Percentiles rank a stretch among this genome's conserved stretches.
Evolutionary conservation across 108 stramenopile genomes (phyloP).

Genomic region (Nannochloropsis gaditana): DNA sequence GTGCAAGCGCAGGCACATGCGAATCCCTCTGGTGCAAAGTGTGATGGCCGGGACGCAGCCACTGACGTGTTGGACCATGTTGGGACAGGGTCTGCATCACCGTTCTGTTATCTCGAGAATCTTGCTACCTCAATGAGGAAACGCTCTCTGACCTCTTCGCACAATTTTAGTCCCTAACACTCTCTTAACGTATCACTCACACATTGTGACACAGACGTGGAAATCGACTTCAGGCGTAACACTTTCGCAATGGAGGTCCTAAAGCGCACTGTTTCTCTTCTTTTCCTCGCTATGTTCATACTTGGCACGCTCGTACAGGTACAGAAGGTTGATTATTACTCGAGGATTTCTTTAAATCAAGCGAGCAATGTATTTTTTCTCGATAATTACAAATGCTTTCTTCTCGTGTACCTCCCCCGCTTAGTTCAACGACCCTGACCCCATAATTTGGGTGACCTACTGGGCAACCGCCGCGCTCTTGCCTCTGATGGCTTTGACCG

Average conservation of each 20-base stretch:
- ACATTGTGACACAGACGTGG: no score
- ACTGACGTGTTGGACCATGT: no score
- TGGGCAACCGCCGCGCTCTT: background rate
- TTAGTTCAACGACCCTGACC: background rate
- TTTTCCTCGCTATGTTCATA: conserved; percentile 8
- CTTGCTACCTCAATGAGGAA: no score
- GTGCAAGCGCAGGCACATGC: no score
- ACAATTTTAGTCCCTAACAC: no score
- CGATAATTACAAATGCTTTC: background rate
- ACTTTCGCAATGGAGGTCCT: background rate
- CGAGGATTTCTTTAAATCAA: background rate
- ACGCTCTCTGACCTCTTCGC: no score
- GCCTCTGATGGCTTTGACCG: background rate
- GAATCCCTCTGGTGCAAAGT: no score
- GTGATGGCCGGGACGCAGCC: no score
- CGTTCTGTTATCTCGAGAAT: no score
- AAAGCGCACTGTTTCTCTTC: background rate
- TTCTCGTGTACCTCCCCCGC: background rate
- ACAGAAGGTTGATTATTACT: background rate
- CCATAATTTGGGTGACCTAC: conserved; percentile 3
- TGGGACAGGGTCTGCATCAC: no score
- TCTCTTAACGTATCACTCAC: no score
- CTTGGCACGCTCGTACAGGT: background rate
- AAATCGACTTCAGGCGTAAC: no score
- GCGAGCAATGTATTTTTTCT: background rate